Conservation (phyloP, 2,329 filamentous ascomycete genomes). For the Colletotrichum sp. region DNA sequence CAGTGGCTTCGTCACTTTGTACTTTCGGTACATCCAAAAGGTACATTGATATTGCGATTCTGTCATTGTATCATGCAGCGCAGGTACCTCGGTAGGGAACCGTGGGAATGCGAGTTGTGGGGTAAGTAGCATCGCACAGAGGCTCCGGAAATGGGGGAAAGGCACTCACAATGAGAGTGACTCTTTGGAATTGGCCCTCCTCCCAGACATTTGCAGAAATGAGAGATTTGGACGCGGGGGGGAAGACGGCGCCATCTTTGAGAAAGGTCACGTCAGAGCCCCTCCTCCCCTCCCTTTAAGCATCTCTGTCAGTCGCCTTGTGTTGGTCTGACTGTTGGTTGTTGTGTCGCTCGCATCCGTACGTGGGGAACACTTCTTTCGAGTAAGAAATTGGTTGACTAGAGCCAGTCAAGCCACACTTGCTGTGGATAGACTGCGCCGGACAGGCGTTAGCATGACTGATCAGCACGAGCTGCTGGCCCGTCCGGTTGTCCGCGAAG, state of each 20-base stretch:
- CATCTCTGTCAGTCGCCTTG: not conserved
- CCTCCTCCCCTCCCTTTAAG: not conserved
- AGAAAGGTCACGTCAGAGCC: not conserved
- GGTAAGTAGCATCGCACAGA: slow-evolving; percentile 12
- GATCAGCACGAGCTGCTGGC: not conserved
- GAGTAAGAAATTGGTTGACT: not conserved
- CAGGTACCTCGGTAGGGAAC: not conserved
- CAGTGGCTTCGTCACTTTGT: not conserved
- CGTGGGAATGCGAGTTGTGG: slow-evolving; percentile 11
- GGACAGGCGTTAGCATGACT: not conserved
- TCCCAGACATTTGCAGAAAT: not conserved
- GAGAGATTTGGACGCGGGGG: not conserved
- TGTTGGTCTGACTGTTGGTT: not conserved
- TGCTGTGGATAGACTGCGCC: not conserved
- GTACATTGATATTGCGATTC: not conserved
- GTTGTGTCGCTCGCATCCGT: not conserved
- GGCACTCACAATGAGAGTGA: not conserved
- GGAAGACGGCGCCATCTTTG: not conserved
- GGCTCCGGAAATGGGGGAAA: not conserved
- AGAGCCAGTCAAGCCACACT: slow-evolving; percentile 4
- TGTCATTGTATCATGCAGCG: not conserved
- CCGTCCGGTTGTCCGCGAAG: not conserved
- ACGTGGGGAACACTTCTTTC: not conserved
- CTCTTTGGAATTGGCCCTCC: not conserved
- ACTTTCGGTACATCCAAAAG: not conserved